phyloP scores from a whole-genome alignment of 176 grass and related monocot genomes.

The sorghum (Sorghum bicolor) region Sorghum_bicolor_NCBIv3 NC_012870.2:10179501-10180000 shows the following conservation, averaged over 20 bases:
- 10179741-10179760: slow-evolving; percentile 80
- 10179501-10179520: not conserved
- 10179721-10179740: slow-evolving; percentile 91
- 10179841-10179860: not conserved
- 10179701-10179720: slow-evolving; percentile 94
- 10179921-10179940: slow-evolving; percentile 93
- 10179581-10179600: slow-evolving; percentile 84
- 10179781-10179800: slow-evolving; percentile 90
- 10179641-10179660: not conserved
- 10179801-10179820: slow-evolving; percentile 2
- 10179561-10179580: slow-evolving; percentile 77
- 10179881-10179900: slow-evolving; percentile 83
- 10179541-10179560: slow-evolving; percentile 89
- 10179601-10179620: slow-evolving; percentile 96
- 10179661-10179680: slow-evolving; percentile 5
- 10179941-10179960: slow-evolving; percentile 8
- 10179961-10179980: not conserved
- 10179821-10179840: not conserved
- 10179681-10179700: not conserved
- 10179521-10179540: slow-evolving; percentile 39
- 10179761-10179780: slow-evolving; percentile 75
- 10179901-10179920: slow-evolving; percentile 81
- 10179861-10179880: slow-evolving; percentile 48
- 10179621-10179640: slow-evolving; percentile 6
- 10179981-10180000: slow-evolving; percentile 8